Base-by-base conservation (phyloP, 2,329 filamentous ascomycete genomes). In the Hypoxylon rubiginosum region DNA sequence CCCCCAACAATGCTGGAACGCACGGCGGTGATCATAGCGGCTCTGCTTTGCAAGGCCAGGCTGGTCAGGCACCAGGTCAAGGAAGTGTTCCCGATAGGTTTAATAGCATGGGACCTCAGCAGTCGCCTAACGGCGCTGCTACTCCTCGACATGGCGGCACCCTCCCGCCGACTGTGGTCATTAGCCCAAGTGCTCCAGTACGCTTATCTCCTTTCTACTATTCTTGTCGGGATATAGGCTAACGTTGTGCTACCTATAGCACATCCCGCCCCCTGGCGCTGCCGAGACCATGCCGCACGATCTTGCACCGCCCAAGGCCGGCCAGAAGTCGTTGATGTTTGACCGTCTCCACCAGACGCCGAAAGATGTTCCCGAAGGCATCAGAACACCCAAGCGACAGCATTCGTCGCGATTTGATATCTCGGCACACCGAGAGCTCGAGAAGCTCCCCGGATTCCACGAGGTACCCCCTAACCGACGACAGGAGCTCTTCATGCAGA, bases 261-360 rank as follows among this genome's bases (percentile, higher is more conserved):
- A 99, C 82, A 85, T 96, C 48, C 94, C 96, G 54, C 94, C 94
- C 67, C 96, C 96, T 51, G 96, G 96, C 72, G 91, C 94, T 62
- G 92, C 94, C 70, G 96, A 99, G 83, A 97, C 95, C 5, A 98
- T 99, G 95, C 96, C 96, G 56, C 93, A 97, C 76, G 96, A 99
- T 78, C 90, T 99, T 64, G 93, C 94, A 30, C 96, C 96, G 58
- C 96, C 96, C 17, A 97, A 97, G 81, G 91, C 92, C 46, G 93
- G 93, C 58, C 88, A 92, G 76, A 98, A 98, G 84, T 96, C 93
- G 19, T 83, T 93, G 73, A 89, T 97, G 74, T 97, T 94, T 80
- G 93, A 97, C 79, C 89, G 93, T 66, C 87, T 97, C 67, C 94
- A 97, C 78, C 91, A 95, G 64, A 97, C 94, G 1, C 97, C 97